Base-by-base conservation (phyloP, 768 basidiomycete species). In the Russula virescens region DNA sequence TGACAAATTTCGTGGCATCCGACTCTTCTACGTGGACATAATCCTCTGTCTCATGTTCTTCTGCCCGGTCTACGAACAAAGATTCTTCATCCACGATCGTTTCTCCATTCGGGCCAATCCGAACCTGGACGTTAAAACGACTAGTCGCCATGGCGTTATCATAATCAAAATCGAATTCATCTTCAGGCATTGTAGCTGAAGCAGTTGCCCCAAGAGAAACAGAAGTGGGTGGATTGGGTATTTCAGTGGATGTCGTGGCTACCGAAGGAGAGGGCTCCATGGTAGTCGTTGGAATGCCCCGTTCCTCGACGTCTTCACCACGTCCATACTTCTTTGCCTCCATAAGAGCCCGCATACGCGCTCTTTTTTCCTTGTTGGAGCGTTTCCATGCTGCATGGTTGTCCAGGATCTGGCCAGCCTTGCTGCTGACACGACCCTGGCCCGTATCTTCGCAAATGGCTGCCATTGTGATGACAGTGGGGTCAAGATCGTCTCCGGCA, bases 1-100 rank as follows among this genome's bases (percentile, higher is more conserved):
- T 96, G 59, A 92, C 83, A 69, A 95, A 94, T 68, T 90, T 90
- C 9, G 85, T 86, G 54, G 84, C 80, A 68, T 94, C 93, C 0
- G 86, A 89, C 72, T 92, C 90, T 56, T 89, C 85, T 38, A 93
- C 79, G 68, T 91, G 89, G 3, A 85, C 87, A 69, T 91, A 90
- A 62, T 83, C 79, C 28, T 81, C 79, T 1, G 87, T 87, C 52
- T 91, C 88, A 47, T 80, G 80, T 68, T 87, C 88, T 21, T 80
- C 79, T 53, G 76, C 75, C 11, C 89, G 85, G 67, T 93, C 90
- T 34, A 94, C 87, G 51, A 87, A 84, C 21, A 94, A 75, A 14
- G 89, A 91, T 26, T 89, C 84, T 71, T 94, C 91, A 68, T 96
- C 92, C 60, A 95, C 82, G 54, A 94, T 82, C 8, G 89, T 87